Conservation (phyloP, 2,329 filamentous ascomycete genomes). For the Dactylellina sp. region DNA sequence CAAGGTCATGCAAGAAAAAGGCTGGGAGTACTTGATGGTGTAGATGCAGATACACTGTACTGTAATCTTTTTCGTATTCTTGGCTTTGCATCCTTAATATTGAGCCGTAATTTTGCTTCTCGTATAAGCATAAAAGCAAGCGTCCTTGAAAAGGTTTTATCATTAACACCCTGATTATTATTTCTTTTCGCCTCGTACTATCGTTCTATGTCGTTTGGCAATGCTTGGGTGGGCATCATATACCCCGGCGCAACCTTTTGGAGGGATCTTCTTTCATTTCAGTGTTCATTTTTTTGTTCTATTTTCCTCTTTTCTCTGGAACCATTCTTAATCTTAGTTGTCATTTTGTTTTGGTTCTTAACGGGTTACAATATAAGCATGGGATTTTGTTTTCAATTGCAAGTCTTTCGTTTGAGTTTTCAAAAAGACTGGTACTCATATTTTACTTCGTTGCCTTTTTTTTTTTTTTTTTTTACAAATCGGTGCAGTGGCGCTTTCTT, state of each 20-base stretch:
- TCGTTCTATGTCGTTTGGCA: conserved; percentile 12
- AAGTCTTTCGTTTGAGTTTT: conserved; percentile 1
- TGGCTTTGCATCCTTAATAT: neutral
- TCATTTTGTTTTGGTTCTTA: neutral
- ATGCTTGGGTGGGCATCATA: conserved; percentile 50
- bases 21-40: conserved; percentile 55
- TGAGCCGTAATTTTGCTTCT: neutral
- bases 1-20: conserved; percentile 51
- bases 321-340: neutral
- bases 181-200: conserved; percentile 17
- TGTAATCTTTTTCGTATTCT: neutral
- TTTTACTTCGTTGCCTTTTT: neutral
- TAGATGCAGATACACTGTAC: neutral
- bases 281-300: conserved; percentile 9
- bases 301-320: conserved; percentile 7
- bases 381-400: conserved; percentile 11
- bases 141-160: neutral
- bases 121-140: neutral
- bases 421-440: neutral
- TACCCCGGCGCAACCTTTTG: conserved; percentile 53
- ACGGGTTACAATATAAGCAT: conserved; percentile 19
- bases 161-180: neutral
- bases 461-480: neutral
- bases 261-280: conserved; percentile 15
- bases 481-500: neutral